These are phyloP conservation scores for Aspergillus leporis DNA, from an alignment of 495 filamentous ascomycete species.

Conservation along the genomic window DNA sequence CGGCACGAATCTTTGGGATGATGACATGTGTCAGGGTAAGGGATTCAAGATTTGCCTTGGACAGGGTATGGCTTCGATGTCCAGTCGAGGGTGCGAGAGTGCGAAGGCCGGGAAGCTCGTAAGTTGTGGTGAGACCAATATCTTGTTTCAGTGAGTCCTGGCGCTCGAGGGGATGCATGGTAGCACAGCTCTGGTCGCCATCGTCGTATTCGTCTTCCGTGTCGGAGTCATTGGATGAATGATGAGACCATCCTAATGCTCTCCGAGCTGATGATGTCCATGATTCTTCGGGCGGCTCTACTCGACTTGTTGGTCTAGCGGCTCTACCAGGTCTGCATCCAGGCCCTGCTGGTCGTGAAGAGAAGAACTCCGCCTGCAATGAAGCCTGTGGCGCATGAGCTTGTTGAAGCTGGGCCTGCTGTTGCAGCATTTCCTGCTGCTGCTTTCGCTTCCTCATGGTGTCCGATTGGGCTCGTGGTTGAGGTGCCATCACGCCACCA, in stretches of 20 bases:
- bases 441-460: neutral
- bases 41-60: conserved; percentile 37
- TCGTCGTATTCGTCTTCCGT: conserved; percentile 4
- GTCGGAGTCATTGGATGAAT: neutral
- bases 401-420: neutral
- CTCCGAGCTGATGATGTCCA: neutral
- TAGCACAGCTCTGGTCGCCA: neutral
- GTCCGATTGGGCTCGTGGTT: neutral
- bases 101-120: conserved; percentile 57
- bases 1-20: conserved; percentile 65
- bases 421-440: neutral
- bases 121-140: conserved; percentile 61
- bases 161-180: conserved; percentile 16
- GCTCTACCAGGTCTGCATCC: too few relatives aligned
- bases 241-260: neutral
- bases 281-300: neutral
- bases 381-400: neutral
- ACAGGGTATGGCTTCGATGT: conserved; percentile 44
- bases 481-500: neutral
- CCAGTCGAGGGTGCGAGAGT: conserved; percentile 44
- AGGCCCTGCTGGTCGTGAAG: too few relatives aligned
- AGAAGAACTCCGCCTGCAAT: neutral
- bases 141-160: conserved; percentile 36
- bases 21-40: conserved; percentile 50
- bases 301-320: neutral